Evolutionary conservation across 2,329 filamentous ascomycete genomes (phyloP), one percentile per base, ranked within the genome.

Genomic region (Ascochyta viciae-villosae): DNA sequence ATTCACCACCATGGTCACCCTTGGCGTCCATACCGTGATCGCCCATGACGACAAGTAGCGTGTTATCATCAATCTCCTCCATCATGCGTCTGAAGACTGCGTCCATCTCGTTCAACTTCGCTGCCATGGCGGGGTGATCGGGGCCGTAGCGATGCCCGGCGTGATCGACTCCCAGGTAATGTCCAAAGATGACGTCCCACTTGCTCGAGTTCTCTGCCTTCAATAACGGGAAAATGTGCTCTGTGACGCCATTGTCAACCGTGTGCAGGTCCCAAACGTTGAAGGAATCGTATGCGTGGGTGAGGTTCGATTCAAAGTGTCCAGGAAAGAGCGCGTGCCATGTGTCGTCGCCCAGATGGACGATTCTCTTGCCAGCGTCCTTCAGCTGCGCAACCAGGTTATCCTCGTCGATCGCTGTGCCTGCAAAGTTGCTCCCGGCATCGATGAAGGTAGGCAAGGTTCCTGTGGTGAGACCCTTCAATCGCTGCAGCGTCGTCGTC

Each of bases 1-100:
- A 97, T 79, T 99, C 95, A 50, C 95, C 95, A n/a, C 95, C 95
- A 71, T 99, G 95, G 64, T 99, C 95, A 16, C 95, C 95, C 78
- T 99, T 98, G 58, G 85, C 82, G 75, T 99, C 95, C 95, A 99
- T 99, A 10, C 95, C 95, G 72, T 99, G 95, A 73, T 99, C 95
- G n/a, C 95, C 95, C 92, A 99, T 96, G 13, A 99, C 90, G 19
- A 99, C 87, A 33, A 99, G 80, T 22, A 99, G 80, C 0, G 95
- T 99, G 51, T 91, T 81, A 49, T 97, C 89, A 66, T 96, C 94
- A 16, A 99, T 80, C 3, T 80, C 80, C 0, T 84, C 81, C 3
- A 90, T 87, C 50, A 98, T 81, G 24, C 89, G 83, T 39, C 87
- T 85, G 54, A 98, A 82, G 27, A 96, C 88, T 0, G 74, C 78